Percentiles rank a stretch among this genome's conserved stretches.
phyloP scores from a whole-genome alignment of 2,329 filamentous ascomycete species.

The Massarina eburnea region DNA sequence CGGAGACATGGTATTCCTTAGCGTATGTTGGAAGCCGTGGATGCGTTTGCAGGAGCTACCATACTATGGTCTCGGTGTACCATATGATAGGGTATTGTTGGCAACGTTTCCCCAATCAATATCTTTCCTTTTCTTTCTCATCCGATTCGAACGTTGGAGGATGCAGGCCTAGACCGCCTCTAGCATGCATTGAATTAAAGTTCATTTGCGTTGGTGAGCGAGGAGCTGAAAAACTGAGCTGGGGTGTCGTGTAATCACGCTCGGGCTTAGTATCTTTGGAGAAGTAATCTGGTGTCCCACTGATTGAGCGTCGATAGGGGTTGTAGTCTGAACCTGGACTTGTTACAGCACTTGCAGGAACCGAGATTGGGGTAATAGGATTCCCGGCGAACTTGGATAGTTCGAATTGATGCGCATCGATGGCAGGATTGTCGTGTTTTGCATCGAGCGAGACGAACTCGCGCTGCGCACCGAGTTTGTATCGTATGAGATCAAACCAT shows the following conservation, averaged over 20 bases:
- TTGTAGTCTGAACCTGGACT: conserved; percentile 29
- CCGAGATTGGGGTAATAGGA: conserved; percentile 16
- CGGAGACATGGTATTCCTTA: not conserved
- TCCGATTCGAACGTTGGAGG: conserved; percentile 28
- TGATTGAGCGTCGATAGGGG: conserved; percentile 20
- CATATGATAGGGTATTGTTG: too few species aligned
- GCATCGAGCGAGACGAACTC: conserved; percentile 93
- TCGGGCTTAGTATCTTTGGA: conserved; percentile 39
- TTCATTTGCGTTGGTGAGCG: conserved; percentile 36
- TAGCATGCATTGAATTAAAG: conserved; percentile 34
- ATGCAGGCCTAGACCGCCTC: conserved; percentile 44
- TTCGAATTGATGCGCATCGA: conserved; percentile 38
- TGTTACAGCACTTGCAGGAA: conserved; percentile 29
- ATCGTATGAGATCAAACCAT: conserved; percentile 69
- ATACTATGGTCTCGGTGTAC: not conserved
- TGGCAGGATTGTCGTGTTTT: conserved; percentile 30
- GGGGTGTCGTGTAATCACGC: conserved; percentile 42
- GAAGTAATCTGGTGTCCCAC: conserved; percentile 40
- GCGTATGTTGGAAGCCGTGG: not conserved
- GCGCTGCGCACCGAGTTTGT: conserved; percentile 52
- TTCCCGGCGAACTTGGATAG: conserved; percentile 31
- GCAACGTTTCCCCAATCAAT: conserved; percentile 20
- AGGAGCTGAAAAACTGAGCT: conserved; percentile 46
- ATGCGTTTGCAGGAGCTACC: not conserved
- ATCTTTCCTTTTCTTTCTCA: conserved; percentile 26